Conservation (phyloP, 805 yeast species). For the Saccharomycopsis vini region DNA sequence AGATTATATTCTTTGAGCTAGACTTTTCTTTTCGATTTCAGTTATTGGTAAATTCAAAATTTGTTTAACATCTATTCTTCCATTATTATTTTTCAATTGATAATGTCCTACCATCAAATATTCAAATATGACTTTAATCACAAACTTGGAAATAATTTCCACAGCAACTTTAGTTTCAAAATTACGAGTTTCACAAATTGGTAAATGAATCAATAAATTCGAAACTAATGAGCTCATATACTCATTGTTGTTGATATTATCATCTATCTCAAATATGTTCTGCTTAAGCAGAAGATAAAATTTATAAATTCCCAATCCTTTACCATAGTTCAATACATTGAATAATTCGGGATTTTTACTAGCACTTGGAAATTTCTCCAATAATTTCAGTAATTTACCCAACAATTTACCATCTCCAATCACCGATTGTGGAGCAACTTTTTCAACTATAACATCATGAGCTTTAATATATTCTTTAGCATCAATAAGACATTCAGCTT, state of each 20-base stretch:
- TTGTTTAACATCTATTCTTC: too few relatives aligned
- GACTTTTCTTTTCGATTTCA: too few relatives aligned
- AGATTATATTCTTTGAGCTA: too few relatives aligned
- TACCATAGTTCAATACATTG: conserved; percentile 39
- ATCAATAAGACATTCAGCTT: conserved; percentile 49
- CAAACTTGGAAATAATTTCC: conserved; percentile 41
- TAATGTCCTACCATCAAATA: too few relatives aligned
- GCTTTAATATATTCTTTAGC: conserved; percentile 60
- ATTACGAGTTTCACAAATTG: too few relatives aligned
- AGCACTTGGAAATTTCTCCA: conserved; percentile 35
- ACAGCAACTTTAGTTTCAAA: conserved; percentile 20
- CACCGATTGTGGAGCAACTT: conserved; percentile 68
- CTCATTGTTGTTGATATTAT: background rate
- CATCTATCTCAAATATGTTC: too few relatives aligned
- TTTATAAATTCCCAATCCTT: conserved; percentile 51
- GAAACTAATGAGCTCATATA: conserved; percentile 6
- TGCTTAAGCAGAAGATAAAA: conserved; percentile 34
- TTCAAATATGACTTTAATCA: too few relatives aligned
- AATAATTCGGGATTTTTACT: conserved; percentile 24
- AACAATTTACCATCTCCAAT: conserved; percentile 35
- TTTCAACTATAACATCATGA: conserved; percentile 42
- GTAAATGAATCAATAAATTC: conserved; percentile 11
- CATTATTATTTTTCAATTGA: too few relatives aligned
- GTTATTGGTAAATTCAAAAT: too few relatives aligned
- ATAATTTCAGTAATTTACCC: conserved; percentile 28